These are phyloP conservation scores for Komagataella populi DNA, from an alignment of 805 yeast genomes.

Conservation along the genomic window DNA sequence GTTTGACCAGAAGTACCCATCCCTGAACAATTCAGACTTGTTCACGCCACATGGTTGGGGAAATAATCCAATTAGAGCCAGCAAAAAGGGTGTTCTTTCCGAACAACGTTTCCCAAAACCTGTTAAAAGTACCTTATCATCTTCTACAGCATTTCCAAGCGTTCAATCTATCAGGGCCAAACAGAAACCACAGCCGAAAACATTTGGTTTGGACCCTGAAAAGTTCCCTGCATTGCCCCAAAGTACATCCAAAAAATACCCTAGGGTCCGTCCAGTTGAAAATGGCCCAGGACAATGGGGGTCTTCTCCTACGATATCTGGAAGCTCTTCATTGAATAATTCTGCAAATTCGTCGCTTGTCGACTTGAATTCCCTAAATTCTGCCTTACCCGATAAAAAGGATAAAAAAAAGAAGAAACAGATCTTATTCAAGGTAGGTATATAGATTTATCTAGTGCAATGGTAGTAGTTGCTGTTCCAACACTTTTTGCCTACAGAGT, in stretches of 20 bases:
- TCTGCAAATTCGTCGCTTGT: constrained; percentile 6
- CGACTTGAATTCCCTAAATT: constrained; percentile 10
- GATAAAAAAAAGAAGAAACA: constrained; percentile 39
- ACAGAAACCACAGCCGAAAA: constrained; percentile 1
- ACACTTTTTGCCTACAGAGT: constrained; percentile 62
- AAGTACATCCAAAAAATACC: constrained; percentile 29
- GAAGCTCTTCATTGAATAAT: constrained; percentile 1
- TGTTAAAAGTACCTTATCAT: background rate
- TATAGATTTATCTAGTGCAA: constrained; percentile 25
- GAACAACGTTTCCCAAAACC: background rate
- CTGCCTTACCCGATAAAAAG: constrained; percentile 13
- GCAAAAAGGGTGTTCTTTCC: background rate
- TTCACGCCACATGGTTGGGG: constrained; percentile 2
- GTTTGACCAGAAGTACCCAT: constrained; percentile 33
- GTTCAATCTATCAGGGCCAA: constrained; percentile 1
- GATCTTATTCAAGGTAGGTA: constrained; percentile 36
- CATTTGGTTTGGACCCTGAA: constrained; percentile 1
- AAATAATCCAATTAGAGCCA: background rate
- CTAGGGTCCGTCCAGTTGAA: constrained; percentile 42
- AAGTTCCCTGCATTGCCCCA: constrained; percentile 21
- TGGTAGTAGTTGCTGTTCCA: constrained; percentile 50
- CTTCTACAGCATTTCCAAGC: background rate
- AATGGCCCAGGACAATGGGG: constrained; percentile 20
- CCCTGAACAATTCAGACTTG: constrained; percentile 19
- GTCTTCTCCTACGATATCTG: background rate